These are phyloP conservation scores for Sphaerulina vaccinii DNA, from an alignment of 2,329 filamentous ascomycete species.

Conservation along the genomic window DNA sequence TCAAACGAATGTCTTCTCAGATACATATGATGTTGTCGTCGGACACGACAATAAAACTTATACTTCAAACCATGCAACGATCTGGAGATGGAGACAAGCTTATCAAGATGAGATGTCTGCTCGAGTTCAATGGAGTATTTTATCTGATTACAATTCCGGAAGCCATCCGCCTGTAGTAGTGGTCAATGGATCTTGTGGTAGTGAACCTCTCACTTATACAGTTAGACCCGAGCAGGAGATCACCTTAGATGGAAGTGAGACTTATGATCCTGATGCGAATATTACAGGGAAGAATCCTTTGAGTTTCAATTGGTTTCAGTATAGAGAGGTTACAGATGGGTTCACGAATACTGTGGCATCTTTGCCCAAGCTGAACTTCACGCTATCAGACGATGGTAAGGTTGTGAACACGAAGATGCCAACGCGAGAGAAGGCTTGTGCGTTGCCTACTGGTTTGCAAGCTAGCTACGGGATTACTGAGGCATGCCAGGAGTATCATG, in stretches of 20 bases:
- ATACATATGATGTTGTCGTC: constrained; percentile 31
- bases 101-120: constrained; percentile 47
- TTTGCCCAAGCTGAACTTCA: not conserved
- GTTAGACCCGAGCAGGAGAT: not conserved
- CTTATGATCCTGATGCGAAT: constrained; percentile 5
- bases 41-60: constrained; percentile 37
- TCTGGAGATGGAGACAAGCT: constrained; percentile 45
- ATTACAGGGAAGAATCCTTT: not conserved
- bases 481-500: constrained; percentile 1
- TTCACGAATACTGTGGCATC: not conserved
- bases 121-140: constrained; percentile 43
- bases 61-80: constrained; percentile 46
- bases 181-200: not conserved
- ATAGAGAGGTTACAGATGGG: constrained; percentile 5
- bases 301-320: constrained; percentile 9
- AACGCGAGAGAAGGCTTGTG: not conserved
- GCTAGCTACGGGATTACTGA: not conserved
- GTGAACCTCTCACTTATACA: not conserved
- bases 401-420: not conserved
- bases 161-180: constrained; percentile 10
- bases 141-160: not conserved
- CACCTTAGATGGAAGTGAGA: not conserved
- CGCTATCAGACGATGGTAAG: not conserved
- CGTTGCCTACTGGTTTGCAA: not conserved
- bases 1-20: constrained; percentile 35